These are phyloP conservation scores for Lichenothelia convexa DNA, from an alignment of 495 filamentous ascomycete genomes.

Conservation along the genomic window DNA sequence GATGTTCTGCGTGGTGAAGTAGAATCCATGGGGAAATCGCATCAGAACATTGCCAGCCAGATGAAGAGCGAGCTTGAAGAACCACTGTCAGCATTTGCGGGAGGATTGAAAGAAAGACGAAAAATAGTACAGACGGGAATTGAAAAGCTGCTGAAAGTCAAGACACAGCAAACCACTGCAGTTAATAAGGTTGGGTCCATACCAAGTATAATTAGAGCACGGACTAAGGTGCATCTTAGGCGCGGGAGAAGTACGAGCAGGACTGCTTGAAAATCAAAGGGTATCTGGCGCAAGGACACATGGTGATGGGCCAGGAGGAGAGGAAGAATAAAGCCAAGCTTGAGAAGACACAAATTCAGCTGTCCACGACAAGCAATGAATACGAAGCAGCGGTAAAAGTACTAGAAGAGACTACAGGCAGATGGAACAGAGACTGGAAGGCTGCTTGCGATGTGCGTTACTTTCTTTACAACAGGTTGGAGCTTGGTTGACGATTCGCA, in stretches of 20 bases:
- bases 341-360: constrained; percentile 93
- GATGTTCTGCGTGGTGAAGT: constrained; percentile 78
- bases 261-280: constrained; percentile 97
- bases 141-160: constrained; percentile 83
- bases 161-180: constrained; percentile 71
- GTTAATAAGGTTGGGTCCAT: constrained; percentile 61
- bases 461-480: neutral
- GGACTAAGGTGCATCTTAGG: constrained; percentile 28
- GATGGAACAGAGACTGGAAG: constrained; percentile 99
- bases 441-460: constrained; percentile 62
- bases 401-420: constrained; percentile 85
- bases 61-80: constrained; percentile 98
- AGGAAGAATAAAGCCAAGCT: constrained; percentile 97
- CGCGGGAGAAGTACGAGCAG: constrained; percentile 86
- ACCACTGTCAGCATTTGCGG: constrained; percentile 75
- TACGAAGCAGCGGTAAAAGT: constrained; percentile 84
- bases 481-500: constrained; percentile 20
- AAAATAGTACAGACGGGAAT: constrained; percentile 90
- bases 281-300: constrained; percentile 94
- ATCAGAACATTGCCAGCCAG: constrained; percentile 72
- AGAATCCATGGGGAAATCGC: constrained; percentile 87
- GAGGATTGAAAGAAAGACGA: constrained; percentile 81
- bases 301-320: constrained; percentile 99
- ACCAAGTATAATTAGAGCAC: constrained; percentile 2
- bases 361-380: constrained; percentile 75